Base-by-base conservation (phyloP, 1,139 yeast genomes). In the Geotrichum histeridarum region DNA sequence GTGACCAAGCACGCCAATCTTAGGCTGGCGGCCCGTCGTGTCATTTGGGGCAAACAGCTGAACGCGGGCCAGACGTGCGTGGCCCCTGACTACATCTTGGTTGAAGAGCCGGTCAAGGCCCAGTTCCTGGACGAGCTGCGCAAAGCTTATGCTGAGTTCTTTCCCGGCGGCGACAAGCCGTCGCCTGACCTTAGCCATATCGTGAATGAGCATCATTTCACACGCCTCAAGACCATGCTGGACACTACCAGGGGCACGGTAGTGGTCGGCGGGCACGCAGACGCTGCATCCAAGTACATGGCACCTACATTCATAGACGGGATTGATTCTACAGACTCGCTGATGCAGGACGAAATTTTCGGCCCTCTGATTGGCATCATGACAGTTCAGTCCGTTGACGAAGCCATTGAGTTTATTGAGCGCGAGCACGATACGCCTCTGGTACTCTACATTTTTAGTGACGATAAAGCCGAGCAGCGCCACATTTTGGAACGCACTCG, bases 11-110 rank as follows among this genome's bases (percentile, higher is more conserved):
- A 78, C 50, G 70, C 68, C 8, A 60, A 67, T 61, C 61, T 86
- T 52, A 69, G 71, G 18, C 69, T 76, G 0, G 76, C 86, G n/a
- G 82, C 90, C 15, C 77, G 77, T 58, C 78, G 96, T 70, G 71
- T 87, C 15, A 77, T 80, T 3, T 87, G 94, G 88, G 93, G 93
- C 35, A 81, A 85, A 60, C 85, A 84, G 64, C 73, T 81, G 44
- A 90, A 88, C 67, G 81, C 85, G n/a, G 97, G 97, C 33, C 97
- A 90, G 70, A 83, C 94, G 1, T 90, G 97, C 74, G 88, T 89
- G 45, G 88, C 95, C 1, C 86, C 90, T 8, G 98, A 91, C 70
- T 91, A 89, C 64, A 73, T 86, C 7, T 66, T 89, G 50, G 84
- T 84, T 22, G 90, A 85, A 58, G 79, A 77, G 46, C 70, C 76